Evolutionary conservation across 441 rosid genomes (phyloP), one percentile per base, ranked within the genome.

Genomic region (Daphne laureola): DNA sequence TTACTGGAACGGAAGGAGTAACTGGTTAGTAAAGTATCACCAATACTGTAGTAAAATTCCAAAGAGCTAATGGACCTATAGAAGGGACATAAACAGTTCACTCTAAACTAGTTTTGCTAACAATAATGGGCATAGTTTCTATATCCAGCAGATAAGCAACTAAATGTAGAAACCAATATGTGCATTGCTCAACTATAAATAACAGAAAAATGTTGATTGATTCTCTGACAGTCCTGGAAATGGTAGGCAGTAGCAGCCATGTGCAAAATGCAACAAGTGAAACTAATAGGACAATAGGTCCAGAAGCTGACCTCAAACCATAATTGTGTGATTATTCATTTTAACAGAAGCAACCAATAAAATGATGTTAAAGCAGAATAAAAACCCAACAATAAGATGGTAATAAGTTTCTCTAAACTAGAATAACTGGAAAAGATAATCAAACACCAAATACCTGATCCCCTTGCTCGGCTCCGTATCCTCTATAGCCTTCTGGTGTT

Each of bases 381-480:
- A n/a, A 17, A 54, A 55, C 23, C 36, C 26, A 18, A 27, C 1
- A 41, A 52, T 14, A 42, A 9, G 50, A 26, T 17, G 43, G 26
- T 8, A 55, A 51, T 41, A 23, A 36, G 58, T 14, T 25, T 25
- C 43, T 53, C 42, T 7, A 40, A 4, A 35, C 25, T 1, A 53
- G 48, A 61, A 46, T 38, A 17, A 42, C 49, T 40, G 31, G 15
- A 9, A 55, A 41, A 62, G 36, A n/a, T 6, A 31, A 26, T 26
- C 49, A 53, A 14, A 40, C 45, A 5, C 25, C 18, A 9, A 1
- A 13, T 57, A 81, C 87, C 79, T 65, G 67, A 68, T 75, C 73
- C 26, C 89, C 89, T 66, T 77, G 83, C 67, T 79, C 89, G 58
- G 77, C 76, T 64, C 86, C 89, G 51, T 82, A 77, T 13, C 83